Evolutionary conservation across 1,139 yeast species (phyloP).

Genomic region (Yamadazyma dendronema): DNA sequence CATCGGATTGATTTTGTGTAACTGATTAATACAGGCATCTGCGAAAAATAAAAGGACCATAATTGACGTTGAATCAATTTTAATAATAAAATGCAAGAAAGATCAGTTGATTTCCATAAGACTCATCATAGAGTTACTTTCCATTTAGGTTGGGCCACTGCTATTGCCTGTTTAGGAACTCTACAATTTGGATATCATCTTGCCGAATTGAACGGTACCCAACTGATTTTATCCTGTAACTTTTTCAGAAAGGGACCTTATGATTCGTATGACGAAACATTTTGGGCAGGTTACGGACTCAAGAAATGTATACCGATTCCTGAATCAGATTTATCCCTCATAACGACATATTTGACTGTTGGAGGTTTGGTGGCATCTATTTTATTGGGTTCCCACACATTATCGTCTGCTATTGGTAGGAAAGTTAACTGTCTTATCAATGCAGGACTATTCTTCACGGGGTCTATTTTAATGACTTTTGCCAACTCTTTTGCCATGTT

Average conservation of each 20-base stretch:
- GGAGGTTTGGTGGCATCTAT: constrained; percentile 37
- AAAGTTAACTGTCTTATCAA: constrained; percentile 23
- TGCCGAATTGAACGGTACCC: constrained; percentile 87
- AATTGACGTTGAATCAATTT: not conserved
- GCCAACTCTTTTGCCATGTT: constrained; percentile 21
- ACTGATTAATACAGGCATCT: constrained; percentile 1
- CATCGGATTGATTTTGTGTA: constrained; percentile 1
- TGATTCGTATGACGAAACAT: constrained; percentile 23
- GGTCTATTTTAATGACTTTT: constrained; percentile 27
- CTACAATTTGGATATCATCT: constrained; percentile 90
- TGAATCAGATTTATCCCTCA: constrained; percentile 22
- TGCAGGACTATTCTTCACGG: constrained; percentile 24
- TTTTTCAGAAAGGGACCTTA: constrained; percentile 22
- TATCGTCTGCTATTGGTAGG: constrained; percentile 28
- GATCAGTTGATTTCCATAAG: constrained; percentile 14
- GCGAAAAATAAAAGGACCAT: not conserved
- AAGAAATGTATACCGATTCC: constrained; percentile 31
- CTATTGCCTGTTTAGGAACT: constrained; percentile 64
- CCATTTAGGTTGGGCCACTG: constrained; percentile 34
- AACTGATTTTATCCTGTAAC: constrained; percentile 53
- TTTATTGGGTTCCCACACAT: constrained; percentile 28
- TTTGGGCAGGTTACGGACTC: constrained; percentile 26
- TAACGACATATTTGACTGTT: constrained; percentile 37
- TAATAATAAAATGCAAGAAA: not conserved
- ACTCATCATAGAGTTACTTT: constrained; percentile 27